These are phyloP conservation scores for Rhizoclosmatium globosum DNA, from an alignment of 192 early-diverging fungal genomes.

Conservation along the genomic window DNA sequence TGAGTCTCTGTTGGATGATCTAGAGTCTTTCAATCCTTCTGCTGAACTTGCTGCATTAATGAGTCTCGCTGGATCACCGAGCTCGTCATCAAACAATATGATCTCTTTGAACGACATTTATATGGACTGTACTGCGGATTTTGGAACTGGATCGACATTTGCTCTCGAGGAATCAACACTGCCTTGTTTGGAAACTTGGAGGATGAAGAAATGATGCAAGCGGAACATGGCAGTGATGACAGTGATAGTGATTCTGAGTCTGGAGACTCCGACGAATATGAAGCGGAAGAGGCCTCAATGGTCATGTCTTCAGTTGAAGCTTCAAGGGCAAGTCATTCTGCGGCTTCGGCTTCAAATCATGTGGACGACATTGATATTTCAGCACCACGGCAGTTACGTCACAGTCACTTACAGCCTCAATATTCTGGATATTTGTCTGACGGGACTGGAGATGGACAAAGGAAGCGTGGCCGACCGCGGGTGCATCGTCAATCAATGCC, in stretches of 20 bases:
- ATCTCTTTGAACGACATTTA: conserved; percentile 30
- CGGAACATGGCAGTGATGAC: background rate
- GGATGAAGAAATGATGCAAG: background rate
- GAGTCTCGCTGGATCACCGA: background rate
- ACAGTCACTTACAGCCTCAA: background rate
- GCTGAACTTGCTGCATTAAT: background rate
- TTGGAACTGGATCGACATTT: background rate
- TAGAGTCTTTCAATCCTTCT: background rate
- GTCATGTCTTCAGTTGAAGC: background rate
- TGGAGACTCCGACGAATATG: conserved; percentile 10
- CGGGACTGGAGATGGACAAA: background rate
- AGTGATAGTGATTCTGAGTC: background rate
- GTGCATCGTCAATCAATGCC: conserved; percentile 22
- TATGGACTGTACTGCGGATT: background rate
- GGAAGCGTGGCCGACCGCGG: conserved; percentile 27
- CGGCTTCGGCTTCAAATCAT: background rate
- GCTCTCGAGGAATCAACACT: background rate
- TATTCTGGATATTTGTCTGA: background rate
- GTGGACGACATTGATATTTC: background rate
- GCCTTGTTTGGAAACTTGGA: background rate
- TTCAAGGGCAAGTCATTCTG: conserved; percentile 1
- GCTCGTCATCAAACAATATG: background rate
- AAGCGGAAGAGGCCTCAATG: conserved; percentile 5
- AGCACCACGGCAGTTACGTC: background rate
- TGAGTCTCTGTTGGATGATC: background rate